Percentiles rank a stretch among this genome's conserved stretches.
Evolutionary conservation across 306 rosid genomes (phyloP).

Genomic region (Acacia acuminata): DNA sequence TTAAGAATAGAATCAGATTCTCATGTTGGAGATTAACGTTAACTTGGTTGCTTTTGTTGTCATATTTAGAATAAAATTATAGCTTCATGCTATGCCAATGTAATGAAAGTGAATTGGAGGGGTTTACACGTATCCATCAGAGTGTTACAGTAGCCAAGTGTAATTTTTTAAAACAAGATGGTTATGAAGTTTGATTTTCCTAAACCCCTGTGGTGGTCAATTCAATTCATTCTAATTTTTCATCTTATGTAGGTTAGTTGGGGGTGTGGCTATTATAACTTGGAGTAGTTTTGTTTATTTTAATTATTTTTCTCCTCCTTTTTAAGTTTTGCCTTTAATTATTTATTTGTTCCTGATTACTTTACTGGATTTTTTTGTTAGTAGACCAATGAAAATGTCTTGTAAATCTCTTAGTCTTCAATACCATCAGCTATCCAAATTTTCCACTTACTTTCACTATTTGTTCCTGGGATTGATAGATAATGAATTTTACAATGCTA

Average conservation of each 20-base stretch:
- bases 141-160: not conserved
- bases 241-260: not conserved
- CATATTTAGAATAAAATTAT: not conserved
- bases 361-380: slow-evolving; percentile 11
- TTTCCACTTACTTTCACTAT: not conserved
- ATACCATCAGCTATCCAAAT: slow-evolving; percentile 19
- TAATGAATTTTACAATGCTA: slow-evolving; percentile 1
- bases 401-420: slow-evolving; percentile 2
- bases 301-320: not conserved
- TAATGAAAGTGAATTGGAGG: not conserved
- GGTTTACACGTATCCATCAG: not conserved
- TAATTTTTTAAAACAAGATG: not conserved
- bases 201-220: not conserved
- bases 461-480: not conserved
- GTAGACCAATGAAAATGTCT: not conserved
- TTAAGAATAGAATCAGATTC: not conserved
- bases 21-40: not conserved
- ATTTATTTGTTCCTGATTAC: slow-evolving; percentile 1
- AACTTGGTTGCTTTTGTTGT: not conserved
- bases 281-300: not conserved
- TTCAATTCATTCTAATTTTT: not conserved
- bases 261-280: not conserved
- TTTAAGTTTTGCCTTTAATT: not conserved
- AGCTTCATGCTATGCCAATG: not conserved
- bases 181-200: not conserved